Base-by-base conservation (phyloP, 192 early-diverging fungal genomes). In the Funneliformis mosseae region DNA sequence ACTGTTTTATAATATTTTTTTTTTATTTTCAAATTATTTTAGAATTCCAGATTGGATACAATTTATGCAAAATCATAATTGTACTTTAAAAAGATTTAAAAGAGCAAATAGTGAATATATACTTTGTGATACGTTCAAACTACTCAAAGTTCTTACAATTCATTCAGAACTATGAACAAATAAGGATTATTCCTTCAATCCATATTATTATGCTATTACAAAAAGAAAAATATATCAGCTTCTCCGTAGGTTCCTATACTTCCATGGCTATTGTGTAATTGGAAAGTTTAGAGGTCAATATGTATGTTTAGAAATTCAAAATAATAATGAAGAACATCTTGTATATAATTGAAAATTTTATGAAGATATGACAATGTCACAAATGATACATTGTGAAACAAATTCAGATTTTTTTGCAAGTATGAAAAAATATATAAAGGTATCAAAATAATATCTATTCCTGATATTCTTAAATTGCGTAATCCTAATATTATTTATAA, bases 391-490 rank as follows among this genome's bases (percentile, higher is more conserved):
- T 6, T 21, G 27, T 2, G 33, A 28, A 67, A 67, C 64, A 2
- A 67, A 67, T 28, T 28, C 64, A 6, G 64, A 67, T 67, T 67
- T 67, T 67, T 67, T 67, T 67, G 64, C 25, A 27, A 67, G 64
- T 25, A 67, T 67, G 33, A 25, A 6, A 11, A 67, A 67, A 67
- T 67, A 67, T 25, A 12, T 39, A 6, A 67, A 67, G 5, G 4
- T 10, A 28, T 67, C 33, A 67, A 12, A 28, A 28, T 8, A 67
- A 67, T 67, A 3, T 67, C 64, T 67, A 67, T 67, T 67, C 33
- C 64, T 4, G n/a, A 67, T 67, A 67, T 67, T 67, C 64, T 67
- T 67, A 27, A 12, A 38, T 67, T 67, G 5, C 3, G 33, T 67
- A 67, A 67, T 28, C 27, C 64, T 67, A 28, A 5, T 67, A 67